These are phyloP conservation scores for Penicillium psychrosexuale DNA, from an alignment of 2,329 filamentous ascomycete genomes.

Conservation along the genomic window DNA sequence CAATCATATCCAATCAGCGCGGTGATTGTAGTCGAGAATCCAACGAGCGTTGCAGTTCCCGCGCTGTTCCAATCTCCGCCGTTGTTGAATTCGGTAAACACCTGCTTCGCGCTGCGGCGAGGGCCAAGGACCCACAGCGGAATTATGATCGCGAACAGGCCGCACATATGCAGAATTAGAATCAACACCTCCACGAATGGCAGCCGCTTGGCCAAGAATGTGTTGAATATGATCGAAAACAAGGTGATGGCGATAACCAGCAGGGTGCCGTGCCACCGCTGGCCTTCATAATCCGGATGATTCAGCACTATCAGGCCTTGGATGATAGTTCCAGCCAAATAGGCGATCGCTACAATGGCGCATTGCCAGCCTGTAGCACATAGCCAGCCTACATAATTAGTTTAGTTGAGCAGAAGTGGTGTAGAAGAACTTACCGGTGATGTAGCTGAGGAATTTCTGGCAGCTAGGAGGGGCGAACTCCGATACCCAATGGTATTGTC, in stretches of 20 bases:
- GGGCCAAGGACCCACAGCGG: slow-evolving; percentile 26
- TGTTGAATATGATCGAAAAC: slow-evolving; percentile 31
- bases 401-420: background rate
- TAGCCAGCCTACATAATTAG: slow-evolving; percentile 25
- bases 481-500: slow-evolving; percentile 25
- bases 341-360: slow-evolving; percentile 24
- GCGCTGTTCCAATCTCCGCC: background rate
- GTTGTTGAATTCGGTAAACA: slow-evolving; percentile 4
- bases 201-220: slow-evolving; percentile 24
- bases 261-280: slow-evolving; percentile 7
- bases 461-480: slow-evolving; percentile 34
- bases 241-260: slow-evolving; percentile 18
- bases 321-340: slow-evolving; percentile 32
- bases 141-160: slow-evolving; percentile 34
- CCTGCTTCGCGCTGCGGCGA: background rate
- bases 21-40: slow-evolving; percentile 3
- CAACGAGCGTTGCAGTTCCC: background rate
- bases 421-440: background rate
- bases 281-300: background rate
- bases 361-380: slow-evolving; percentile 31
- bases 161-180: slow-evolving; percentile 32
- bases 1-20: slow-evolving; percentile 6
- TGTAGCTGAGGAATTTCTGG: slow-evolving; percentile 36
- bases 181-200: slow-evolving; percentile 31
- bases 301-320: slow-evolving; percentile 35